These are phyloP conservation scores for Fusarium musae DNA, from an alignment of 2,329 filamentous ascomycete species.

Conservation along the genomic window DNA sequence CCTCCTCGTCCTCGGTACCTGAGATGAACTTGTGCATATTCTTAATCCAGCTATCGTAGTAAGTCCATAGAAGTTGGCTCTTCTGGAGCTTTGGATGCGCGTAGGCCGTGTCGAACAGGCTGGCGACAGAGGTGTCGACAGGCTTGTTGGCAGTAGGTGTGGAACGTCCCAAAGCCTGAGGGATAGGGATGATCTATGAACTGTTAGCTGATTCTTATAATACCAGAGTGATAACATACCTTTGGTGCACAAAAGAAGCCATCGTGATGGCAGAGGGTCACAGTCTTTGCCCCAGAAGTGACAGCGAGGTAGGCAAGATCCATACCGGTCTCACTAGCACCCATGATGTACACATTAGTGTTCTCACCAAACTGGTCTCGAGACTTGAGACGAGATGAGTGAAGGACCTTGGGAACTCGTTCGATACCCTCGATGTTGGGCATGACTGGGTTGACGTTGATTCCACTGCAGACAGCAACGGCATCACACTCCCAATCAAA, in stretches of 20 bases:
- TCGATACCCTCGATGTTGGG: conserved; percentile 54
- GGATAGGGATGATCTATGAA: conserved; percentile 43
- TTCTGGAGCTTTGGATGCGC: conserved; percentile 58
- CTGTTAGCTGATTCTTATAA: not conserved
- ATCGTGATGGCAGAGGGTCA: conserved; percentile 57
- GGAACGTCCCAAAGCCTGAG: conserved; percentile 16
- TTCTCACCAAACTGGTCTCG: conserved; percentile 54
- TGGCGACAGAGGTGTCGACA: conserved; percentile 58
- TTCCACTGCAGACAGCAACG: conserved; percentile 58
- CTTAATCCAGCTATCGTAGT: conserved; percentile 59
- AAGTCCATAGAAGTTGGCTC: conserved; percentile 56
- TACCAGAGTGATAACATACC: conserved; percentile 26
- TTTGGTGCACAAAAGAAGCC: conserved; percentile 60
- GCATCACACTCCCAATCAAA: conserved; percentile 55
- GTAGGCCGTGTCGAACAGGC: conserved; percentile 63
- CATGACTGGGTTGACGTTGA: conserved; percentile 56
- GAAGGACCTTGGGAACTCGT: conserved; percentile 50
- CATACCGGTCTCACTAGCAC: conserved; percentile 59
- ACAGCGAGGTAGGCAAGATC: conserved; percentile 58
- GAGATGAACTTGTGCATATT: conserved; percentile 56
- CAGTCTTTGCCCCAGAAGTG: conserved; percentile 54
- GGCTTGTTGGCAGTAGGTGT: conserved; percentile 52
- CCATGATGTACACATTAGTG: conserved; percentile 56
- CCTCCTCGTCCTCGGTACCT: conserved; percentile 55
- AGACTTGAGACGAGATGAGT: conserved; percentile 57